Evolutionary conservation across 2,329 filamentous ascomycete species (phyloP), one percentile per base, ranked within the genome.

Genomic region (Ascosphaera apis): DNA sequence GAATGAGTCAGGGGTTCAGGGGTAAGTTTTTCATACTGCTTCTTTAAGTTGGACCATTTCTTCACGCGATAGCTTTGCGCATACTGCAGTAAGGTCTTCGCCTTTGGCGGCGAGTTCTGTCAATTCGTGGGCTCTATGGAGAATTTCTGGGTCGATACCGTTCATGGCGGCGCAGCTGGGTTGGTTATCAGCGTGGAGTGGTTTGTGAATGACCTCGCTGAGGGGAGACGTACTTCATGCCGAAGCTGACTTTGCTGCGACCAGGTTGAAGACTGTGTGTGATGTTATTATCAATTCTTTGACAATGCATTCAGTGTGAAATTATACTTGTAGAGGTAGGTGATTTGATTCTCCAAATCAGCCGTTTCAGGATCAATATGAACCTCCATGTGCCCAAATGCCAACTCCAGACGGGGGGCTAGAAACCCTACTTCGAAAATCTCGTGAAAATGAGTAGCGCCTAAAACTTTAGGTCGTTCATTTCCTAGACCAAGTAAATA

Each of bases 81-180:
- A 92, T 15, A 72, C 68, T 19, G 70, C 65, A 4, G 76, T 67
- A 2, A 95, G 60, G 51, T 91, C 79, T 47, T 86, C 77, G 4
- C 82, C 79, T 35, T 65, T 68, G 12, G 70, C 68, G 23, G 76
- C 61, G 12, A 88, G 58, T 4, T 69, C 53, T 15, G 76, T 69
- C 25, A 98, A 63, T 5, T 74, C 66, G 42, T 82, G 75, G 0
- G 86, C 83, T 37, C 84, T 69, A 12, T 75, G 59, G 4, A 93
- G 66, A 7, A 95, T 68, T 3, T 66, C 62, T 13, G 56, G 48
- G 19, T 81, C 74, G 11, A 98, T 72, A 1, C 84, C 84, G 46
- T 91, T 93, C 53, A 91, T 68, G 3, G 73, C 72, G 18, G 88
- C 88, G 49, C 88, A 95, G 36, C 63, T 69, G 40, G 18, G 17